phyloP scores from a whole-genome alignment of 2,329 filamentous ascomycete genomes.

The Colletotrichum godetiae region DNA sequence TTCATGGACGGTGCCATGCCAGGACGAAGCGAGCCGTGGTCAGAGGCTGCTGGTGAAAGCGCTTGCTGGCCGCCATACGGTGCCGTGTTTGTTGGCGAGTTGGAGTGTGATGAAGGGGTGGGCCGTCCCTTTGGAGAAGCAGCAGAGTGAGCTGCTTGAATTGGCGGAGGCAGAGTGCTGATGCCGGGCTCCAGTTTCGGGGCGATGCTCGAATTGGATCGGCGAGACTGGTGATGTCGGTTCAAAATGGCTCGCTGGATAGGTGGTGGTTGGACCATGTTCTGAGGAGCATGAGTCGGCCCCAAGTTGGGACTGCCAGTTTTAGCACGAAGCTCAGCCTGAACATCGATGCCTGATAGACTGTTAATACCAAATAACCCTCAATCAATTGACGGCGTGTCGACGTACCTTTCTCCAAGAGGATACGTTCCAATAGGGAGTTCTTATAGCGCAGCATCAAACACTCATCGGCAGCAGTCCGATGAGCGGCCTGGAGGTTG shows the following conservation, averaged over 20 bases:
- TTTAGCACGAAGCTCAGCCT: slow-evolving; percentile 93
- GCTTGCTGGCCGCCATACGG: slow-evolving; percentile 54
- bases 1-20: slow-evolving; percentile 53
- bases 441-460: slow-evolving; percentile 99
- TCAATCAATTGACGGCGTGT: not conserved
- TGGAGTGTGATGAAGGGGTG: slow-evolving; percentile 82
- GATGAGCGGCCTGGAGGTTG: slow-evolving; percentile 92
- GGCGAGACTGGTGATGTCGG: slow-evolving; percentile 79
- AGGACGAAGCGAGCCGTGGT: slow-evolving; percentile 59
- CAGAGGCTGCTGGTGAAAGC: slow-evolving; percentile 59
- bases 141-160: slow-evolving; percentile 63
- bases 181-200: slow-evolving; percentile 74
- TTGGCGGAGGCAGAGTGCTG: slow-evolving; percentile 56
- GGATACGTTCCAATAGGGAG: slow-evolving; percentile 91
- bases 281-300: slow-evolving; percentile 75
- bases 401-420: slow-evolving; percentile 88
- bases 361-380: not conserved
- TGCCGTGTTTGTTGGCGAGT: slow-evolving; percentile 64
- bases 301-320: slow-evolving; percentile 86
- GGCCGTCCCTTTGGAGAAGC: slow-evolving; percentile 78
- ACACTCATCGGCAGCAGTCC: slow-evolving; percentile 94
- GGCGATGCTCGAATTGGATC: slow-evolving; percentile 80
- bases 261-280: slow-evolving; percentile 77
- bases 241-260: slow-evolving; percentile 86
- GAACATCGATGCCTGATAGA: slow-evolving; percentile 87